These are phyloP conservation scores for Exophiala calicioides DNA, from an alignment of 2,329 filamentous ascomycete species.

Conservation along the genomic window DNA sequence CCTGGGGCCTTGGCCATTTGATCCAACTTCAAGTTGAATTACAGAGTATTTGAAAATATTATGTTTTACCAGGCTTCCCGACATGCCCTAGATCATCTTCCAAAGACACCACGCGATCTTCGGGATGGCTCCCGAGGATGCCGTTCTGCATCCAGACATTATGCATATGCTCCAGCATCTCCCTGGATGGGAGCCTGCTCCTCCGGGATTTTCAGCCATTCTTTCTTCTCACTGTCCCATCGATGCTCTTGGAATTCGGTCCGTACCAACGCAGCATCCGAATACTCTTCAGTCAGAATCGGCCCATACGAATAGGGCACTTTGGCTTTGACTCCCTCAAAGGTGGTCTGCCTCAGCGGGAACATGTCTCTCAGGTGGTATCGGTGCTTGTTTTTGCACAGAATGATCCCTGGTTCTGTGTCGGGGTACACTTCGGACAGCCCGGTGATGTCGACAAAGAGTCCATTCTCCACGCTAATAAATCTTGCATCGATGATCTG, in stretches of 20 bases:
- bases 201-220: conserved; percentile 8
- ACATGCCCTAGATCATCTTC: too few species aligned
- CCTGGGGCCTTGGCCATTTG: too few species aligned
- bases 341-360: conserved; percentile 71
- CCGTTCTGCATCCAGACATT: too few species aligned
- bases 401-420: conserved; percentile 65
- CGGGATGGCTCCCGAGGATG: too few species aligned
- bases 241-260: conserved; percentile 25
- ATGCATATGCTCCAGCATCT: conserved; percentile 1
- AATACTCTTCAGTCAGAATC: conserved; percentile 44
- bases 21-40: too few species aligned
- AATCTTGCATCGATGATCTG: conserved; percentile 76
- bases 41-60: too few species aligned
- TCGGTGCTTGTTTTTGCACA: conserved; percentile 77
- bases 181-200: not conserved
- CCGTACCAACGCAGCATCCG: conserved; percentile 37
- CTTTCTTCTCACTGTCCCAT: conserved; percentile 1
- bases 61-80: too few species aligned
- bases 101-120: too few species aligned
- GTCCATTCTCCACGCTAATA: conserved; percentile 73
- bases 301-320: conserved; percentile 58
- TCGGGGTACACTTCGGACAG: conserved; percentile 66
- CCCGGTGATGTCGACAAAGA: conserved; percentile 83
- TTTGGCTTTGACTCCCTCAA: conserved; percentile 70
- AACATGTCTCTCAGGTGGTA: conserved; percentile 73